Percentiles rank a stretch among this genome's conserved stretches.
Conservation (phyloP, 2,329 filamentous ascomycete genomes). For the Alternaria tenuissima region DNA sequence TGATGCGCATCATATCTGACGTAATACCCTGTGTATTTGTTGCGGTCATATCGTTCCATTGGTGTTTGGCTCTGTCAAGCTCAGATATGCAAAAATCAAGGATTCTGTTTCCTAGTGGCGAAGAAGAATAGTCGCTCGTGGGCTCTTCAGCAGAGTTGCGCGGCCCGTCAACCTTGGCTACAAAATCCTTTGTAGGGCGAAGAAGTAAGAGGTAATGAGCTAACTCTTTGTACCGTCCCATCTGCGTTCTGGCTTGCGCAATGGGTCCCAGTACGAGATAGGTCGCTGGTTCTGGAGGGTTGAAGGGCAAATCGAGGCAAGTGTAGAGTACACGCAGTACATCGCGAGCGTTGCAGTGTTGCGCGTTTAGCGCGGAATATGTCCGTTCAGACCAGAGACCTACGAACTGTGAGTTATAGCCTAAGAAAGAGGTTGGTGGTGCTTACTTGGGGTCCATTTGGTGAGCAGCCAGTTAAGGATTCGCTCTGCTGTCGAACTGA, state of each 20-base stretch:
- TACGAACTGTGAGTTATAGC: conserved; percentile 29
- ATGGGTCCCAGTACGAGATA: conserved; percentile 53
- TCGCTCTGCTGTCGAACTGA: conserved; percentile 72
- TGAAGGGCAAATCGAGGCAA: conserved; percentile 67
- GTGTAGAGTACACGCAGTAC: conserved; percentile 73
- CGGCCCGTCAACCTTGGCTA: conserved; percentile 3
- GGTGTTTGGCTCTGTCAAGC: conserved; percentile 55
- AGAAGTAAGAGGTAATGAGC: conserved; percentile 60
- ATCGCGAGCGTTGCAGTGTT: conserved; percentile 70
- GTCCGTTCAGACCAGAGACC: conserved; percentile 65
- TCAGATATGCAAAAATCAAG: conserved; percentile 58
- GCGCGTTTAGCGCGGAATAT: conserved; percentile 71
- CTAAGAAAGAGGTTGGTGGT: neutral
- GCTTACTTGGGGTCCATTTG: conserved; percentile 81
- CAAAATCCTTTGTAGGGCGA: conserved; percentile 21
- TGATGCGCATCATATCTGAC: conserved; percentile 59
- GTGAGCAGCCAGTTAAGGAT: conserved; percentile 83
- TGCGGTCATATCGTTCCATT: conserved; percentile 54
- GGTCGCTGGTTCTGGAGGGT: conserved; percentile 26
- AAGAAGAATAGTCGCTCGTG: conserved; percentile 27
- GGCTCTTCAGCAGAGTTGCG: conserved; percentile 10
- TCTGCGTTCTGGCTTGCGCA: conserved; percentile 56
- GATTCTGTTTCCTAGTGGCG: conserved; percentile 42
- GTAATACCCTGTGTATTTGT: conserved; percentile 58
- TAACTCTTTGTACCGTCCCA: conserved; percentile 52